A percentile compares a stretch with the other conserved stretches of the same genome.
Conservation (phyloP, 225 moss, liverwort and hornwort genomes). For the Pseudoscleropodium purum region DNA sequence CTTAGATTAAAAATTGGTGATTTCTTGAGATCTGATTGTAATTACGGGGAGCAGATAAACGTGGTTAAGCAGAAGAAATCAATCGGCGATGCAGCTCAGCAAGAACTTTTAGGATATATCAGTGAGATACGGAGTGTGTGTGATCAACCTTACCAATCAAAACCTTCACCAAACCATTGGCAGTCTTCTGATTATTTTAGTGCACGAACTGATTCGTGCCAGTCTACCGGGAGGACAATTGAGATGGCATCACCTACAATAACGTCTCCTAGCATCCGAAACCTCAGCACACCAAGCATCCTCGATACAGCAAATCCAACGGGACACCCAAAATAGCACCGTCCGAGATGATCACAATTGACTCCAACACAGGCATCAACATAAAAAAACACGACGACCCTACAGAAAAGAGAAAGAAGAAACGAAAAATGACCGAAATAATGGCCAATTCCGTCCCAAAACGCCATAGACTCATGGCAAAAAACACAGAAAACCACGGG, state of each 20-base stretch:
- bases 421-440: not conserved
- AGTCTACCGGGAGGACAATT: not conserved
- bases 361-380: not conserved
- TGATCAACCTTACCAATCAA: slow-evolving; percentile 47
- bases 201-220: slow-evolving; percentile 38
- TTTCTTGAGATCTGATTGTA: not conserved
- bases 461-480: not conserved
- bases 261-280: not conserved
- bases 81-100: slow-evolving; percentile 42
- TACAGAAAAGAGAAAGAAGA: not conserved
- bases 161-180: slow-evolving; percentile 60
- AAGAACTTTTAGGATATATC: slow-evolving; percentile 38
- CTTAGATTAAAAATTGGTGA: not conserved
- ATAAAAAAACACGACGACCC: not conserved
- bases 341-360: not conserved
- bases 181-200: slow-evolving; percentile 34
- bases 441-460: not conserved
- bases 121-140: slow-evolving; percentile 49
- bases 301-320: not conserved
- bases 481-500: not conserved
- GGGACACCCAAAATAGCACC: not conserved
- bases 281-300: not conserved
- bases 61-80: slow-evolving; percentile 53
- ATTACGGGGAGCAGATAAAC: slow-evolving; percentile 41
- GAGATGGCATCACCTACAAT: not conserved